These are phyloP conservation scores for Hypoxylon lenormandii DNA, from an alignment of 495 filamentous ascomycete genomes.

Conservation along the genomic window DNA sequence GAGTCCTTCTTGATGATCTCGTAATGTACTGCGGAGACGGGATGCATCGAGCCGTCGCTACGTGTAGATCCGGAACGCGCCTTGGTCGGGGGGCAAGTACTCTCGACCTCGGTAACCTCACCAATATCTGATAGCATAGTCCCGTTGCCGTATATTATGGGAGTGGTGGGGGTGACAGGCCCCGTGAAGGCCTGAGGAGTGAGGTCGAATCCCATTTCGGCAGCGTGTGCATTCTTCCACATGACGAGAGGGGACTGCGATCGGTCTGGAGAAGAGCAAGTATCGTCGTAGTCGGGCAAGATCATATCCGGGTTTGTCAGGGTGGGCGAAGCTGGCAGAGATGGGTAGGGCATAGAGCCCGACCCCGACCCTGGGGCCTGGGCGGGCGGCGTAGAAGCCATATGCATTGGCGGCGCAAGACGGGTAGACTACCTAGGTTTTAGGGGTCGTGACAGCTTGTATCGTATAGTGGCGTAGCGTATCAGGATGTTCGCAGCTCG, in stretches of 20 bases:
- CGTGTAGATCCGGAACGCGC: slow-evolving; percentile 42
- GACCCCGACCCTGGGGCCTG: slow-evolving; percentile 36
- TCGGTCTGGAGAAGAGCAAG: slow-evolving; percentile 61
- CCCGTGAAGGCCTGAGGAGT: slow-evolving; percentile 61
- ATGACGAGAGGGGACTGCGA: slow-evolving; percentile 56
- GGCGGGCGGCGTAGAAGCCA: slow-evolving; percentile 35
- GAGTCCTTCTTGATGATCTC: slow-evolving; percentile 56
- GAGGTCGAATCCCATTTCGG: slow-evolving; percentile 52
- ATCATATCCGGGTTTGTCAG: slow-evolving; percentile 97
- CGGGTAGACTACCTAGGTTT: slow-evolving; percentile 19
- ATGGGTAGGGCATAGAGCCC: slow-evolving; percentile 54
- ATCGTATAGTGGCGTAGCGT: not conserved
- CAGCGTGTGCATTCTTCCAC: slow-evolving; percentile 60
- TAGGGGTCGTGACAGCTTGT: slow-evolving; percentile 11
- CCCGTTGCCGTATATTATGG: slow-evolving; percentile 70
- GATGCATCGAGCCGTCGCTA: slow-evolving; percentile 40
- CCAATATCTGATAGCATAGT: slow-evolving; percentile 79
- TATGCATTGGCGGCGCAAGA: slow-evolving; percentile 36
- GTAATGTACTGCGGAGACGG: slow-evolving; percentile 42
- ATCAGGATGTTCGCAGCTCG: slow-evolving; percentile 3
- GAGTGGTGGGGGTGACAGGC: slow-evolving; percentile 66
- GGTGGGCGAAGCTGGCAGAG: slow-evolving; percentile 76
- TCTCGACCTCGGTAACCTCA: slow-evolving; percentile 73
- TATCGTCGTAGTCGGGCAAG: slow-evolving; percentile 74
- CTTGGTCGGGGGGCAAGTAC: slow-evolving; percentile 52